Base-by-base conservation (phyloP, 192 early-diverging fungal genomes). In the Backusella circina region DNA sequence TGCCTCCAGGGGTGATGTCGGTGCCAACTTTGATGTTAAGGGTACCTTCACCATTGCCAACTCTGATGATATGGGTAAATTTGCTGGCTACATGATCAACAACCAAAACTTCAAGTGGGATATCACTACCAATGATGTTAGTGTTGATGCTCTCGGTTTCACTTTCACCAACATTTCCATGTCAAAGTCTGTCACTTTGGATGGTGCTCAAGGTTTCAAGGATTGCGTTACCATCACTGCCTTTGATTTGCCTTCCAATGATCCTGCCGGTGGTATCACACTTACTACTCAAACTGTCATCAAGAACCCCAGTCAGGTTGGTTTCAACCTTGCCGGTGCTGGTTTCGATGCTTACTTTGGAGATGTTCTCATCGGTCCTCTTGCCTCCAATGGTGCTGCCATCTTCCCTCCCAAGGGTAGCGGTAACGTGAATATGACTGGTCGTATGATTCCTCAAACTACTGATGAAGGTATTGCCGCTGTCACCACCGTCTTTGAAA, bases 251-350 rank as follows among this genome's bases (percentile, higher is more conserved):
- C 88, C 88, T 28, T 80, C 81, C 16, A 86, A 90, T 41, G 87
- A 87, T 57, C 81, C 87, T 65, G 70, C 68, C 10, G 92, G 88
- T 67, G 90, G 86, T 70, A 91, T 93, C 76, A 88, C 84, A 51
- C 83, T 93, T 70, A 73, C 70, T 65, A 87, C 89, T 73, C 82
- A 83, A 21, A 93, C 88, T 57, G 86, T 83, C 44, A 82, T 89
- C 67, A 91, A 88, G 26, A 91, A 88, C 84, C 89, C 89, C 31
- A 86, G 75, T 33, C 83, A 83, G 57, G 77, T 89, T 41, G 86
- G 87, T 61, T 79, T 90, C 50, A 67, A 78, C 31, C 80, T 90
- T 26, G 82, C 80, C 39, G 81, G 79, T 37, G 78, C 88, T 75
- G 79, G 79, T 21, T 82, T 88, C 66, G 78, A 84, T 18, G 82